Evolutionary conservation across 176 grass and related monocot genomes (phyloP), one percentile per base, ranked within the genome.

Genomic region (Pontederia crassipes): DNA sequence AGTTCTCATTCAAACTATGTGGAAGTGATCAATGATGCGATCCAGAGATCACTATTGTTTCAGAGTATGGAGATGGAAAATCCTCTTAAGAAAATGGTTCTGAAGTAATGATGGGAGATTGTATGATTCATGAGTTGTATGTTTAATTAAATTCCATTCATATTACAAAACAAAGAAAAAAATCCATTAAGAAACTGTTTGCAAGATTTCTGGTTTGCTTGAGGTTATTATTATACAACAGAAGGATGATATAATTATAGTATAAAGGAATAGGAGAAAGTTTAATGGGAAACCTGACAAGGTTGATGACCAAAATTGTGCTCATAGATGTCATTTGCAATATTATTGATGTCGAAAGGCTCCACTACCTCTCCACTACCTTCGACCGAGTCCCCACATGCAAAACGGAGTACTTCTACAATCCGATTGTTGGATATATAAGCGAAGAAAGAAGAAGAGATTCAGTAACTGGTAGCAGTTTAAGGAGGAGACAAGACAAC

Each of bases 281-380:
- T 46, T 16, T 17, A 29, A 18, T 11, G 20, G 17, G 10, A 40
- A 66, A 91, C 92, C 83, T 90, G 92, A 72, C 60, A 97, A 51
- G 87, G 92, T 9, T 83, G 92, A 78, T 91, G 87, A 8, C 81
- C 75, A 10, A 97, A 97, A 66, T 97, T 97, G 75, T 76, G 73
- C 55, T 97, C 92, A 29, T 97, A 97, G 17, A 90, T 87, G 62
- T 91, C 81, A 52, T 90, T 97, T 13, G 92, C 87, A 3, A 72
- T 58, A 68, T 97, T 87, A 59, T 97, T 97, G 48, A 97, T 97
- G 70, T 97, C 87, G 69, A 97, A 97, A 40, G 87, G 83, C 61
- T 90, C 86, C 54, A 24, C 20, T 24, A 24, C 1, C 20, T 0
- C 20, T 24, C 20, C 20, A 97, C 86, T 50, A 97, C 78, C 73